These are phyloP conservation scores for Effrenium voratum DNA, from an alignment of 73 alveolate genomes.

Conservation along the genomic window DNA sequence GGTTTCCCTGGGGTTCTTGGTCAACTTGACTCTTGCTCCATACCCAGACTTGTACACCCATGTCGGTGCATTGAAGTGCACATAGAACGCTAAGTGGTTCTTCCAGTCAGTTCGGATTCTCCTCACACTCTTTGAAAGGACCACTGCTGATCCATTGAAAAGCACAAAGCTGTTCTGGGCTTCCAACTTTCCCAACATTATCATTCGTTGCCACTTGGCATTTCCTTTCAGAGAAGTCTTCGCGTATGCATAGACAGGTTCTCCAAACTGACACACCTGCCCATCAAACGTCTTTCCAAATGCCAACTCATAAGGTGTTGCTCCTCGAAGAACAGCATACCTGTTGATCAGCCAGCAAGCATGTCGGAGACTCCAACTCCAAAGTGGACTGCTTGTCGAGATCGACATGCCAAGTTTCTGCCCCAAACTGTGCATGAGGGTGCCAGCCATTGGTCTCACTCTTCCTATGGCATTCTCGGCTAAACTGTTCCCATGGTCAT, in stretches of 20 bases:
- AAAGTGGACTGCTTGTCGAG: neutral
- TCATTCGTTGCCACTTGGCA: neutral
- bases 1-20: neutral
- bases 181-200: neutral
- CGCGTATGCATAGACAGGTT: neutral
- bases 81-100: neutral
- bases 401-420: neutral
- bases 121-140: neutral
- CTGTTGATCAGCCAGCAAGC: neutral
- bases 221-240: neutral
- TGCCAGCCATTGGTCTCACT: neutral
- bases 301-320: neutral
- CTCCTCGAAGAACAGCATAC: neutral
- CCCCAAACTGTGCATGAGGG: neutral
- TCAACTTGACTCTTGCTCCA: neutral
- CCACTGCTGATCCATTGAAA: neutral
- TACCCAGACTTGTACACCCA: neutral
- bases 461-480: neutral
- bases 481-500: no score
- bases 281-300: neutral
- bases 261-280: neutral
- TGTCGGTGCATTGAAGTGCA: no score
- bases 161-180: neutral
- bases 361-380: neutral
- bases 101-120: neutral